Evolutionary conservation across 768 basidiomycete species (phyloP).

Genomic region (Tylopilus felleus): DNA sequence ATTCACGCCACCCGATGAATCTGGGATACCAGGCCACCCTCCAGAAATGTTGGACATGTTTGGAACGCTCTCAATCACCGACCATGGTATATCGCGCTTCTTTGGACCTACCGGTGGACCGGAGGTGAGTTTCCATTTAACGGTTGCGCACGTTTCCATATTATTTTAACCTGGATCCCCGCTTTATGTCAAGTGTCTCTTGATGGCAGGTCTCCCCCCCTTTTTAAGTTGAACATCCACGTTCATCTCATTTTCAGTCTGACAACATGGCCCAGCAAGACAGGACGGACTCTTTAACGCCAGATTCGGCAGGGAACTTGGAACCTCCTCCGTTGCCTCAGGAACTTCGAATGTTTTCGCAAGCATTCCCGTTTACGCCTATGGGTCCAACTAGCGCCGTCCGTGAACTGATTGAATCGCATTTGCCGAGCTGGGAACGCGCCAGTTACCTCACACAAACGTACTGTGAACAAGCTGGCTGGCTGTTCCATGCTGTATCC

Average conservation of each 20-base stretch:
- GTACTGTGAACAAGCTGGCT: constrained; percentile 47
- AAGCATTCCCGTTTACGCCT: constrained; percentile 63
- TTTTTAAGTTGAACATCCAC: neutral
- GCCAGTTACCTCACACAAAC: constrained; percentile 43
- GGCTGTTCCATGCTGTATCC: constrained; percentile 50
- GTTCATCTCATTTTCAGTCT: constrained; percentile 20
- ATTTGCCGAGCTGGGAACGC: constrained; percentile 52
- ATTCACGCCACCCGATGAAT: constrained; percentile 25
- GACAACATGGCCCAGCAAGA: constrained; percentile 21
- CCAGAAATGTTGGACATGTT: constrained; percentile 53
- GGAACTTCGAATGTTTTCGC: constrained; percentile 47
- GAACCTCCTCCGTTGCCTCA: constrained; percentile 31
- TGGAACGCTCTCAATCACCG: constrained; percentile 58
- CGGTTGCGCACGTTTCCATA: constrained; percentile 4
- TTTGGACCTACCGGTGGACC: constrained; percentile 67
- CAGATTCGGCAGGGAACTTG: constrained; percentile 28
- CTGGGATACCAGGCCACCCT: constrained; percentile 12
- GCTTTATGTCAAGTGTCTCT: constrained; percentile 28
- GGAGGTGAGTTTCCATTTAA: constrained; percentile 46
- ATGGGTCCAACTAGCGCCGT: constrained; percentile 46
- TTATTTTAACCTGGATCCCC: constrained; percentile 10
- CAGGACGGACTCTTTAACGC: constrained; percentile 15
- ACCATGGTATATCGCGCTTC: constrained; percentile 58
- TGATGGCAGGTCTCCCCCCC: constrained; percentile 28
- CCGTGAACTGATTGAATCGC: constrained; percentile 47